Conservation (phyloP, 2,329 filamentous ascomycete species). For the Pseudopyrenochaeta lycopersici region DNA sequence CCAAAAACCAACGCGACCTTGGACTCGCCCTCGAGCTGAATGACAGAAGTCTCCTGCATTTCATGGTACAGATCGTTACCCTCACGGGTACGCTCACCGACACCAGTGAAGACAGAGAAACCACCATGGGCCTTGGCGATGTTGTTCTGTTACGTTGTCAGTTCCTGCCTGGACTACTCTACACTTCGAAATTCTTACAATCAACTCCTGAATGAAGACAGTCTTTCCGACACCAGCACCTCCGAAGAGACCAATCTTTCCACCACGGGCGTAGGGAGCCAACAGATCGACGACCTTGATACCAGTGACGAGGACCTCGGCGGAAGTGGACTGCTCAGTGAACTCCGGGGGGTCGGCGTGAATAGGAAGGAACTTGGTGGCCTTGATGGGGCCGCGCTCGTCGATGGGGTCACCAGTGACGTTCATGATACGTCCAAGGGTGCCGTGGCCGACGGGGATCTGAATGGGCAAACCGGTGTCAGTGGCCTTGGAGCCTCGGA, state of each 20-base stretch:
- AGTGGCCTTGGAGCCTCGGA: constrained; percentile 83
- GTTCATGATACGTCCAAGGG: constrained; percentile 99
- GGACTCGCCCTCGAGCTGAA: constrained; percentile 98
- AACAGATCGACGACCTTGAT: constrained; percentile 99
- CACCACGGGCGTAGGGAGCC: constrained; percentile 99
- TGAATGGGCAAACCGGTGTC: constrained; percentile 96
- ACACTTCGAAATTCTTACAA: constrained; percentile 65
- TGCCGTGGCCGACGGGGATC: constrained; percentile 92
- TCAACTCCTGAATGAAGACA: constrained; percentile 99
- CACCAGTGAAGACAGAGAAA: constrained; percentile 99
- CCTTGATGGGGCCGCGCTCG: constrained; percentile 98
- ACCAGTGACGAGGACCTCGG: constrained; percentile 97
- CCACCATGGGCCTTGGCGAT: constrained; percentile 99
- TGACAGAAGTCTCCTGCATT: constrained; percentile 99
- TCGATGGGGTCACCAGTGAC: constrained; percentile 99
- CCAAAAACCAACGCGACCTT: constrained; percentile 99
- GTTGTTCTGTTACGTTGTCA: constrained; percentile 77
- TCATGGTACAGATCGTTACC: constrained; percentile 99
- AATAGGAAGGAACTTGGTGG: constrained; percentile 85
- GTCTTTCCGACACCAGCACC: constrained; percentile 99
- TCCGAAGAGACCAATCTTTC: constrained; percentile 99
- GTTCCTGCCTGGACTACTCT: constrained; percentile 4
- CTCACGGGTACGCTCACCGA: constrained; percentile 99
- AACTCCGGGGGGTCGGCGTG: constrained; percentile 94
- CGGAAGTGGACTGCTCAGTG: constrained; percentile 93